Evolutionary conservation across 1,284 basidiomycete genomes (phyloP), one percentile per base, ranked within the genome.

Genomic region (Irpex sp.): DNA sequence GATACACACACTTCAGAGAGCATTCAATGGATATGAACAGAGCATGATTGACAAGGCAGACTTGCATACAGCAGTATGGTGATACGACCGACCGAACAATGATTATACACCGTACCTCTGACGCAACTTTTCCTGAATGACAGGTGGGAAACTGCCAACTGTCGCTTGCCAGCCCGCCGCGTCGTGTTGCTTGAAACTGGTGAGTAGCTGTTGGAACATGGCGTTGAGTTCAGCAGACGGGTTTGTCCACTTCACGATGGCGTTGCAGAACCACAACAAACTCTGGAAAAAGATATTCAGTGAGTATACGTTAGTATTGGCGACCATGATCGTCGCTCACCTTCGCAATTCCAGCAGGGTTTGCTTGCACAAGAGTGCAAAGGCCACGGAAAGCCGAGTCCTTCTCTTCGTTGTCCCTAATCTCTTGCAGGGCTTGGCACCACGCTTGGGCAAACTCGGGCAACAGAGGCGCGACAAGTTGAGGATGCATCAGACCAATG

Each of bases 321-420:
- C 28, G 14, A 7, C 19, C 9, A 53, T 36, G 28, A 61, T 47
- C 45, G 28, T 28, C 58, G 59, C 84, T 67, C 63, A 90, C 93
- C 82, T 91, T 91, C 56, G 92, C 85, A 64, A 97, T 92, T 2
- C 94, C 95, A 58, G 85, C 86, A 10, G 96, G 96, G 73, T 98
- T 98, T 57, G 87, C 86, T 75, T 96, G 92, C 66, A 99, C 94
- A 63, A 98, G 89, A 59, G 94, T 94, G 77, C 97, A 99, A 69
- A 99, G 85, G 2, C 97, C 97, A 62, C 95, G 83, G 85, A 99
- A 99, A 5, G 97, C 97, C n/a, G 94, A 97, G 72, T 98, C 97
- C 78, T 99, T 99, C 79, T 99, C 97, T 68, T 99, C 96, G 71
- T 99, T 99, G 73, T 99, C 97, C 68, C 97, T 91, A 74, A 99